Evolutionary conservation across 345 rosid species (phyloP).

Genomic region (Brassica cretica): DNA sequence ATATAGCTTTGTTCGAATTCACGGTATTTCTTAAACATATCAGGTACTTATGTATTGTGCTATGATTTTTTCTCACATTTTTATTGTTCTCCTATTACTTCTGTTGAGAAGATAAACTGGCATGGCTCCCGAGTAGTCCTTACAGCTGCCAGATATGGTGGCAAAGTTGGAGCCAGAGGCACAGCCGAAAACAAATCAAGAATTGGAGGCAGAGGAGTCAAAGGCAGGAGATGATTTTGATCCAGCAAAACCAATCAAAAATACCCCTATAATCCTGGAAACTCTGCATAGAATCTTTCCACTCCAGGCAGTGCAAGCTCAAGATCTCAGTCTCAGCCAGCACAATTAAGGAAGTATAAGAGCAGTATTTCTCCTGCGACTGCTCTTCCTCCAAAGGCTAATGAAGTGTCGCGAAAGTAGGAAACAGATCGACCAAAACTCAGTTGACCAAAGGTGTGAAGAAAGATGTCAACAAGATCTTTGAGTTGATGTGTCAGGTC

Average conservation of each 20-base stretch:
- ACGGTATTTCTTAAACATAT: not conserved
- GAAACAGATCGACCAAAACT: too few relatives aligned
- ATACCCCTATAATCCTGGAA: too few relatives aligned
- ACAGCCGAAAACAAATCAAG: not conserved
- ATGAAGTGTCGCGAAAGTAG: not conserved
- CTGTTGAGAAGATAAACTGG: not conserved
- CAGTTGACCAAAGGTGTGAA: too few relatives aligned
- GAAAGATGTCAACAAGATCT: too few relatives aligned
- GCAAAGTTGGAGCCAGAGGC: not conserved
- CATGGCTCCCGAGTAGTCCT: not conserved
- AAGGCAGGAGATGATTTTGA: not conserved
- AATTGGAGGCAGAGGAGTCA: not conserved
- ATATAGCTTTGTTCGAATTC: not conserved
- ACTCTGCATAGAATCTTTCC: too few relatives aligned
- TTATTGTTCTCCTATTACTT: not conserved
- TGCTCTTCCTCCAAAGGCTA: not conserved
- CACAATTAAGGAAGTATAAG: too few relatives aligned
- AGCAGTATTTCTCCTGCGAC: not conserved
- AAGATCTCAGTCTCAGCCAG: too few relatives aligned
- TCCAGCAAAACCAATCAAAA: not conserved
- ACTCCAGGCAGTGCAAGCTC: too few relatives aligned
- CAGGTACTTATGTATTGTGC: not conserved
- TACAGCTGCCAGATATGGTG: not conserved
- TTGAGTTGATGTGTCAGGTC: constrained; percentile 33
- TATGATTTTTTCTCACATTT: not conserved